phyloP scores from a whole-genome alignment of 2,329 filamentous ascomycete species.

The Paecilomyces fulvus region DNA sequence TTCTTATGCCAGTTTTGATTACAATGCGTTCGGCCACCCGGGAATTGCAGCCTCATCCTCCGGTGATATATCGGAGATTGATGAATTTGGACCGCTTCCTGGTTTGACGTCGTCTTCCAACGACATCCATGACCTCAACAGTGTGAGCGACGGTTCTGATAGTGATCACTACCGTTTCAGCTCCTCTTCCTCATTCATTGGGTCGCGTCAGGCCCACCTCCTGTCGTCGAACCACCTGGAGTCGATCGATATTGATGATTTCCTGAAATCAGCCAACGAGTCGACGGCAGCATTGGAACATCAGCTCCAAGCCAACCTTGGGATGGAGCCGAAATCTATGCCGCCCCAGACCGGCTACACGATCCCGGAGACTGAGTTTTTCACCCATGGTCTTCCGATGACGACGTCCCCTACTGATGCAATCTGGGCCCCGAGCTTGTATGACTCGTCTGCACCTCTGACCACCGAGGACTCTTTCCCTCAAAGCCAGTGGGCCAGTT shows the following conservation, averaged over 20 bases:
- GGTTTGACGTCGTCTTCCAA: conserved; percentile 18
- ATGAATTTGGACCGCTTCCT: conserved; percentile 33
- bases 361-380: conserved; percentile 16
- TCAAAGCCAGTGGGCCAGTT: conserved; percentile 21
- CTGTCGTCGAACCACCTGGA: conserved; percentile 32
- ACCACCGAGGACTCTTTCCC: conserved; percentile 25
- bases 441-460: conserved; percentile 20
- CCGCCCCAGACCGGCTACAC: conserved; percentile 21
- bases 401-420: conserved; percentile 22
- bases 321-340: conserved; percentile 24
- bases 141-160: conserved; percentile 33
- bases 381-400: conserved; percentile 11
- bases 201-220: conserved; percentile 33
- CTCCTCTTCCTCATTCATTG: conserved; percentile 35
- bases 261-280: conserved; percentile 34
- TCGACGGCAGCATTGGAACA: conserved; percentile 32
- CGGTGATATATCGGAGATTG: conserved; percentile 41
- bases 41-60: conserved; percentile 39
- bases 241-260: conserved; percentile 37
- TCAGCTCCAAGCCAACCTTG: conserved; percentile 30
- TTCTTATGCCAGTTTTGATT: conserved; percentile 40
- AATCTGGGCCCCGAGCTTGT: conserved; percentile 25
- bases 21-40: conserved; percentile 30
- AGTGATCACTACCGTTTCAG: conserved; percentile 34
- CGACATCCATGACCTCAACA: conserved; percentile 31